These are phyloP conservation scores for Cercospora zeae-maydis DNA, from an alignment of 2,329 filamentous ascomycete genomes.

Conservation along the genomic window DNA sequence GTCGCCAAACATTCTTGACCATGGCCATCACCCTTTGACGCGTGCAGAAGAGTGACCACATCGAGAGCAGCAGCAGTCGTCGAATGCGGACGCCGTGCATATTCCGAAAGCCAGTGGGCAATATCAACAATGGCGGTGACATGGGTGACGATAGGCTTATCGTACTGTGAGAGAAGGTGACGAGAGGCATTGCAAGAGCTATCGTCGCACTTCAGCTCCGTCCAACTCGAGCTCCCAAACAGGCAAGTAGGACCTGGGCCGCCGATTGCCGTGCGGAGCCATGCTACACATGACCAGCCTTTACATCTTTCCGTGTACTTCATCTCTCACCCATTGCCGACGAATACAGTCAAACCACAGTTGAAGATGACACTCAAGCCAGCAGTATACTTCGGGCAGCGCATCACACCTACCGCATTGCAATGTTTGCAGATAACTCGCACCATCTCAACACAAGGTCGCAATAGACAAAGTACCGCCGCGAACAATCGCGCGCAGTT, in stretches of 20 bases:
- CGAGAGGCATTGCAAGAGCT: neutral
- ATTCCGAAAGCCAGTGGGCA: neutral
- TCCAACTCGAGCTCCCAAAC: slow-evolving; percentile 3
- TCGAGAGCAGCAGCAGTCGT: neutral
- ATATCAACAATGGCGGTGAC: neutral
- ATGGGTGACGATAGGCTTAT: neutral
- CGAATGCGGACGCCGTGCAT: neutral
- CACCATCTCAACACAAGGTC: slow-evolving; percentile 5
- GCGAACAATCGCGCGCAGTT: neutral
- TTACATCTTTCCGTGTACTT: neutral
- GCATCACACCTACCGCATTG: neutral
- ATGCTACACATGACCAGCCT: neutral
- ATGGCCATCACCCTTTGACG: neutral
- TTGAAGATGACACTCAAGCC: neutral
- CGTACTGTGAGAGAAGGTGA: neutral
- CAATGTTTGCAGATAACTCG: neutral
- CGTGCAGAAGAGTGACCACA: neutral
- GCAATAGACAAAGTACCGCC: neutral
- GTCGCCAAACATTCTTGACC: neutral
- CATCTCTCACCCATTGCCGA: neutral
- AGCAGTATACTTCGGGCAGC: neutral
- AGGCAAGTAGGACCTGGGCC: slow-evolving; percentile 8
- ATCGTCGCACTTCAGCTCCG: slow-evolving; percentile 5
- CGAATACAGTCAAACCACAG: neutral
- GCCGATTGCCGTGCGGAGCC: slow-evolving; percentile 2